Percentiles rank a stretch among this genome's conserved stretches.
Evolutionary conservation across 2,329 filamentous ascomycete species (phyloP).

Genomic region (Claviceps africana): DNA sequence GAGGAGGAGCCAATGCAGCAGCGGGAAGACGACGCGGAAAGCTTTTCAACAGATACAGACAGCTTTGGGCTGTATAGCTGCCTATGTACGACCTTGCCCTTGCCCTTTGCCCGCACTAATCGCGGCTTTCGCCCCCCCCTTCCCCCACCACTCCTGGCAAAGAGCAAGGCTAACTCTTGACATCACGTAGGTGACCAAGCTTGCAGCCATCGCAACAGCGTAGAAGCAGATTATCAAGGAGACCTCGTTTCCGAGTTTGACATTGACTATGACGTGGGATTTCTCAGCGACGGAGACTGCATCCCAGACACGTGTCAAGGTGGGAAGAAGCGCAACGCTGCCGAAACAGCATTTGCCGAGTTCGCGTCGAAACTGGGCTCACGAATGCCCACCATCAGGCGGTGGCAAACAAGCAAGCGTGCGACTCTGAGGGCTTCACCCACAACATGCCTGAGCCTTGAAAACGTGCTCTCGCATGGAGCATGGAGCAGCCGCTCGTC

Average conservation of each 20-base stretch:
- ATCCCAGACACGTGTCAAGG: constrained; percentile 25
- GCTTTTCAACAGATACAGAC: constrained; percentile 8
- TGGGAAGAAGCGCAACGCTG: constrained; percentile 41
- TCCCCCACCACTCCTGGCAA: too few relatives aligned
- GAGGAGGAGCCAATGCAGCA: constrained; percentile 71
- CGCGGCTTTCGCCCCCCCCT: too few relatives aligned
- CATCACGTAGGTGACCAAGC: constrained; percentile 41
- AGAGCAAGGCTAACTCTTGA: constrained; percentile 9
- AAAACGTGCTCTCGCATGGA: constrained; percentile 57
- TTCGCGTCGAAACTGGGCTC: constrained; percentile 53
- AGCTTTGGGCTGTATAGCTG: constrained; percentile 46
- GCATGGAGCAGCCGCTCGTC: constrained; percentile 68
- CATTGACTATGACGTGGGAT: constrained; percentile 52
- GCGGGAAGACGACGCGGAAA: constrained; percentile 40
- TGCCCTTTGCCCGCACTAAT: background rate
- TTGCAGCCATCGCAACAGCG: constrained; percentile 40
- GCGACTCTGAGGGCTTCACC: constrained; percentile 39
- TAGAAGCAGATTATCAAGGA: constrained; percentile 24
- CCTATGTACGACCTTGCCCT: constrained; percentile 47
- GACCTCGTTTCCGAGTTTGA: constrained; percentile 29
- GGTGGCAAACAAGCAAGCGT: constrained; percentile 34
- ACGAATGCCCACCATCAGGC: constrained; percentile 39
- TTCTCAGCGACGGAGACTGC: constrained; percentile 50
- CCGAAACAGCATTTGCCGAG: constrained; percentile 45
- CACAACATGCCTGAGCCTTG: constrained; percentile 71